Conservation (phyloP, 192 early-diverging fungal species). For the Coemansia sp. region DNA sequence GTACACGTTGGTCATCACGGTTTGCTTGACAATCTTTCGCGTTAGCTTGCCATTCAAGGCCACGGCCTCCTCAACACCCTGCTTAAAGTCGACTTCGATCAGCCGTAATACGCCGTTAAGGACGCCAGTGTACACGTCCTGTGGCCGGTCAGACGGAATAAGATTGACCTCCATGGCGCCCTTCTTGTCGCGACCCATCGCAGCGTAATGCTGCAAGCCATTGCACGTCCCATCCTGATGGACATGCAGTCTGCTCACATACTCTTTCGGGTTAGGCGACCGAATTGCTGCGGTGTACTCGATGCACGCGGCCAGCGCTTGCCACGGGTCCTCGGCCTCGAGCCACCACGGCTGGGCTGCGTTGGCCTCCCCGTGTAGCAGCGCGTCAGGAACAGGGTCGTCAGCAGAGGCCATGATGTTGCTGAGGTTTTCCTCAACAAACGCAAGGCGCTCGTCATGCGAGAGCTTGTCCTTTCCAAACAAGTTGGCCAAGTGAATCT, state of each 20-base stretch:
- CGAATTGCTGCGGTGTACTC: conserved; percentile 74
- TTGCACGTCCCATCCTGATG: conserved; percentile 99
- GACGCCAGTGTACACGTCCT: conserved; percentile 90
- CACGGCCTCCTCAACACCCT: conserved; percentile 59
- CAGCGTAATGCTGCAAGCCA: conserved; percentile 97
- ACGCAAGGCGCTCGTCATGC: conserved; percentile 75
- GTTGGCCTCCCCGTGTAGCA: conserved; percentile 17
- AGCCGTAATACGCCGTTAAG: conserved; percentile 66
- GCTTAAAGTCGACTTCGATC: conserved; percentile 64
- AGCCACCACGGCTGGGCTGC: conserved; percentile 83
- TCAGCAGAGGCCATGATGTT: conserved; percentile 80
- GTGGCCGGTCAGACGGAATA: conserved; percentile 73
- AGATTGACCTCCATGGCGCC: conserved; percentile 91
- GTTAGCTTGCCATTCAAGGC: conserved; percentile 67
- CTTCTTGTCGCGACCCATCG: conserved; percentile 83
- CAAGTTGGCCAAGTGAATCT: conserved; percentile 92
- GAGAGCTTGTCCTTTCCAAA: conserved; percentile 90
- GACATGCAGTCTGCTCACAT: conserved; percentile 71
- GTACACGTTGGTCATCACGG: conserved; percentile 99
- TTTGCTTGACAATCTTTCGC: conserved; percentile 96
- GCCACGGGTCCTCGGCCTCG: conserved; percentile 86
- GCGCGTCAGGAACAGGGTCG: conserved; percentile 59
- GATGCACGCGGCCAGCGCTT: conserved; percentile 84
- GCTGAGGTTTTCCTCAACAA: conserved; percentile 68
- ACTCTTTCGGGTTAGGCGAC: conserved; percentile 67